Evolutionary conservation across 1,139 yeast species (phyloP).

Genomic region (Yamadazyma epiphylla): DNA sequence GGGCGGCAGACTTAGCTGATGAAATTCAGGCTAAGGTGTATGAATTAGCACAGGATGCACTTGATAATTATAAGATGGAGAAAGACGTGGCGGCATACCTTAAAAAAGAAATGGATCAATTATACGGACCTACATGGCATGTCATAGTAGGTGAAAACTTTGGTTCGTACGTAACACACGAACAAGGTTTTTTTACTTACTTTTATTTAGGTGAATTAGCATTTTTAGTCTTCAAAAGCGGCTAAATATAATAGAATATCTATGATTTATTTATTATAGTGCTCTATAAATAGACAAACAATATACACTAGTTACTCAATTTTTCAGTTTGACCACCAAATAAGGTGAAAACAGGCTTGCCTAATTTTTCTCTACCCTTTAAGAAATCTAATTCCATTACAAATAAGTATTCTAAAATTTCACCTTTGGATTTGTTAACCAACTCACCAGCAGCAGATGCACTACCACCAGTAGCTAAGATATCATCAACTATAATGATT

Average conservation of each 20-base stretch:
- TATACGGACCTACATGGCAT: conserved; percentile 89
- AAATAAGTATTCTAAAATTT: conserved; percentile 75
- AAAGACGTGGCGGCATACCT: conserved; percentile 78
- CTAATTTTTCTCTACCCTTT: conserved; percentile 86
- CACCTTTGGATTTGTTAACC: conserved; percentile 60
- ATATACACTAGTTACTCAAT: conserved; percentile 9
- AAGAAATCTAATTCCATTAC: conserved; percentile 93
- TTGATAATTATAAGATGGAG: conserved; percentile 42
- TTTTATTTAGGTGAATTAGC: conserved; percentile 82
- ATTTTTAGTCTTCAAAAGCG: conserved; percentile 77
- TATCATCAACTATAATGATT: conserved; percentile 88
- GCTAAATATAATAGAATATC: conserved; percentile 16
- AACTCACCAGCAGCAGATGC: conserved; percentile 93
- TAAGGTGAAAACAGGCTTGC: conserved; percentile 82
- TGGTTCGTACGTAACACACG: conserved; percentile 93
- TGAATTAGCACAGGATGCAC: conserved; percentile 54
- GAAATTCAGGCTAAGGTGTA: conserved; percentile 58
- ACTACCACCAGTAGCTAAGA: conserved; percentile 97
- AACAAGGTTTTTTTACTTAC: conserved; percentile 76
- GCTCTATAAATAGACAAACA: background rate
- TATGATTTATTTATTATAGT: background rate
- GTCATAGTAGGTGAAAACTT: conserved; percentile 90
- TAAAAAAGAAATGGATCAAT: conserved; percentile 63
- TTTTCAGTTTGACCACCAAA: conserved; percentile 76
- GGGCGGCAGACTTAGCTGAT: conserved; percentile 49